These are phyloP conservation scores for Hysterium pulicare DNA, from an alignment of 2,329 filamentous ascomycete genomes.

Conservation along the genomic window DNA sequence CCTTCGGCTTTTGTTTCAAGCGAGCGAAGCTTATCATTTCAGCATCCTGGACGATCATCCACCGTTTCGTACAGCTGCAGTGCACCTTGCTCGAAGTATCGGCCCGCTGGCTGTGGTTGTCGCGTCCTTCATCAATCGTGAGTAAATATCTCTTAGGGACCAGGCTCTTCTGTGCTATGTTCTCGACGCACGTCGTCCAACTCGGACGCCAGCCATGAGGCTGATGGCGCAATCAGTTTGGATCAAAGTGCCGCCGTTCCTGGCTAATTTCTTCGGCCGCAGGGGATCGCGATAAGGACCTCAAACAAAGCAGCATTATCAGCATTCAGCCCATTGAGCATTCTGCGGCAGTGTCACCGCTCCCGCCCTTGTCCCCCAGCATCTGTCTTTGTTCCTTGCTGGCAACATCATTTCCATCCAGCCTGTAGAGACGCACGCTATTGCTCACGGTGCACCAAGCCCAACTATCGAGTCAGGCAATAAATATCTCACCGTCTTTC, in stretches of 20 bases:
- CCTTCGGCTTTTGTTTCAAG: constrained; percentile 26
- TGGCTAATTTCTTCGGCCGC: constrained; percentile 34
- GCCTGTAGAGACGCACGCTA: constrained; percentile 15
- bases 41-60: too few species aligned
- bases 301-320: constrained; percentile 38
- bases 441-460: constrained; percentile 26
- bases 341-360: constrained; percentile 37
- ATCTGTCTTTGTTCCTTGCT: constrained; percentile 24
- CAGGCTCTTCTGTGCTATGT: too few species aligned
- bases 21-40: constrained; percentile 27
- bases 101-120: not conserved
- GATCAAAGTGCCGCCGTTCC: constrained; percentile 20
- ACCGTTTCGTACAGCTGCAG: not conserved
- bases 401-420: constrained; percentile 11
- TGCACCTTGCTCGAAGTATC: not conserved
- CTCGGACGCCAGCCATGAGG: constrained; percentile 1
- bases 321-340: constrained; percentile 18
- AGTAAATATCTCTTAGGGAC: too few species aligned
- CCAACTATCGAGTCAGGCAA: constrained; percentile 22
- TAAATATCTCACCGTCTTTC: constrained; percentile 35
- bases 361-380: constrained; percentile 27
- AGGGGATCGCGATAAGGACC: constrained; percentile 33
- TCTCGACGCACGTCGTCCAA: constrained; percentile 2
- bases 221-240: constrained; percentile 1
- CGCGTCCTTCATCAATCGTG: not conserved